Conservation (phyloP, 2,329 filamentous ascomycete species). For the Xylariaceae sp. region DNA sequence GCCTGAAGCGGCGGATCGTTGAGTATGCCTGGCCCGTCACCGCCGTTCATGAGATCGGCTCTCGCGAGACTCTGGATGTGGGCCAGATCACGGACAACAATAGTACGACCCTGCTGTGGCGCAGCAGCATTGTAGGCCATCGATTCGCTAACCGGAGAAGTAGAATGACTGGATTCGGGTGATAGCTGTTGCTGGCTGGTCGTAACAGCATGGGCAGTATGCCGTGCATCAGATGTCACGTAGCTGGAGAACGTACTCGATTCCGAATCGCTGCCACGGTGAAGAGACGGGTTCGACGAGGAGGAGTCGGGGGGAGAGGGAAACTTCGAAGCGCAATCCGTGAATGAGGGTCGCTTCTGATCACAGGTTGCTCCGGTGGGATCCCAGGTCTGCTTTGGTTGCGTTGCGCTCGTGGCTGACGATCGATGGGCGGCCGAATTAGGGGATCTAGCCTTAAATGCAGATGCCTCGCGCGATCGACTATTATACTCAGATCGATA, state of each 20-base stretch:
- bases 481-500: conserved; percentile 37
- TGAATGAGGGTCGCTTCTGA: conserved; percentile 25
- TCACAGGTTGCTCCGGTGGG: conserved; percentile 22
- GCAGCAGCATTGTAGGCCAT: conserved; percentile 35
- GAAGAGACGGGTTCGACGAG: conserved; percentile 40
- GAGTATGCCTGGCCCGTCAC: conserved; percentile 44
- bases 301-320: conserved; percentile 53
- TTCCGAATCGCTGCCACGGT: conserved; percentile 37
- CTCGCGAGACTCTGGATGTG: conserved; percentile 87
- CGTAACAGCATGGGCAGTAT: conserved; percentile 25
- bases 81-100: conserved; percentile 80
- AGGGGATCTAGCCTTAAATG: conserved; percentile 26
- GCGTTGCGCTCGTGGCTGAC: conserved; percentile 23
- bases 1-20: conserved; percentile 49
- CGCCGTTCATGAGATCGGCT: conserved; percentile 61
- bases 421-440: conserved; percentile 24
- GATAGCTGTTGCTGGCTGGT: conserved; percentile 30
- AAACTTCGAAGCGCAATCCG: conserved; percentile 43
- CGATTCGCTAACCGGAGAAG: conserved; percentile 24
- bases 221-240: conserved; percentile 44
- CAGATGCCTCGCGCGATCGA: conserved; percentile 26
- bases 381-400: conserved; percentile 31
- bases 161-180: conserved; percentile 27
- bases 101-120: conserved; percentile 45
- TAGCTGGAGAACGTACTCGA: conserved; percentile 36